Evolutionary conservation across 805 yeast species (phyloP).

Genomic region (Sugiyamaella boreocaroliniensis): DNA sequence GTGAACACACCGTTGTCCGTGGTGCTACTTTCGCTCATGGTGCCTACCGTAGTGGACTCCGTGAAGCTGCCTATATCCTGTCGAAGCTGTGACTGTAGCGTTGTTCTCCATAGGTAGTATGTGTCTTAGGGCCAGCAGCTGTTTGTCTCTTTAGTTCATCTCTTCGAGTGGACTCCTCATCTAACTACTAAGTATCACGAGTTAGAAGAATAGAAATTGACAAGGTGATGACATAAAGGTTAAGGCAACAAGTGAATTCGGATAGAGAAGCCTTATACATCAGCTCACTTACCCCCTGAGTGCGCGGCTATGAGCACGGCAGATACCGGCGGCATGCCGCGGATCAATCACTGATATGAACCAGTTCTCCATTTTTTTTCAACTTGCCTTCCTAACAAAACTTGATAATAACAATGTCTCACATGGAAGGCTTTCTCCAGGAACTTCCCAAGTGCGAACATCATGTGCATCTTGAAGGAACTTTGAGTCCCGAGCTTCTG

Average conservation of each 20-base stretch:
- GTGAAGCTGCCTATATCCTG: constrained; percentile 44
- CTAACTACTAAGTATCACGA: too few species aligned
- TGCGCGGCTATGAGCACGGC: neutral
- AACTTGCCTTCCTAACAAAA: neutral
- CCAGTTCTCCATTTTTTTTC: neutral
- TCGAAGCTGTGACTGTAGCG: neutral
- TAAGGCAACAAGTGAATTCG: too few species aligned
- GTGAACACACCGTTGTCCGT: constrained; percentile 80
- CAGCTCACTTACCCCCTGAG: neutral
- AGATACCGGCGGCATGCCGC: constrained; percentile 1
- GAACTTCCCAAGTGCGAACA: constrained; percentile 85
- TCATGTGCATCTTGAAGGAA: constrained; percentile 80
- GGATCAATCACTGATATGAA: neutral
- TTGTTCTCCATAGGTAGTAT: too few species aligned
- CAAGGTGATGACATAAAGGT: too few species aligned
- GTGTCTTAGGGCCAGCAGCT: too few species aligned
- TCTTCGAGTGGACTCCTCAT: too few species aligned
- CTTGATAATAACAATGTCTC: constrained; percentile 29
- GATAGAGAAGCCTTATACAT: too few species aligned
- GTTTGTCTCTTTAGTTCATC: neutral
- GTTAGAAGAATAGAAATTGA: neutral
- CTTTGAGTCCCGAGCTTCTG: constrained; percentile 67
- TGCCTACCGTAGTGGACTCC: constrained; percentile 69
- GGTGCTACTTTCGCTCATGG: constrained; percentile 94
- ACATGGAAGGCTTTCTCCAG: constrained; percentile 39